These are phyloP conservation scores for Priceomyces castillae DNA, from an alignment of 805 yeast genomes.

Conservation along the genomic window DNA sequence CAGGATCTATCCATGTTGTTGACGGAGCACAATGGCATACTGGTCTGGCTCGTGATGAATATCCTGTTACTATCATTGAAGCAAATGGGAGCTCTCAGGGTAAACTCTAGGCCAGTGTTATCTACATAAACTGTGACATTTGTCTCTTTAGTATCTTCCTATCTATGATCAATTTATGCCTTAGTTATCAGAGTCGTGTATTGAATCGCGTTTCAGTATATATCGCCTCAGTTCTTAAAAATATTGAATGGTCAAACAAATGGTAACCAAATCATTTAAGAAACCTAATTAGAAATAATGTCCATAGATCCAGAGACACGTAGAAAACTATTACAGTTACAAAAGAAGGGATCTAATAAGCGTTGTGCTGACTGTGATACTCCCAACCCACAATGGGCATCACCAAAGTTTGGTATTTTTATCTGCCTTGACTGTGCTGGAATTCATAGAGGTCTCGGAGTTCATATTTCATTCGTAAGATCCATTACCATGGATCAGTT, in stretches of 20 bases:
- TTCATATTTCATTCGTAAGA: constrained; percentile 93
- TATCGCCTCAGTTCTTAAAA: neutral
- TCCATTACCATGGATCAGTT: constrained; percentile 98
- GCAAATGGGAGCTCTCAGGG: constrained; percentile 11
- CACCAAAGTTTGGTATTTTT: constrained; percentile 96
- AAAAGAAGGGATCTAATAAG: constrained; percentile 70
- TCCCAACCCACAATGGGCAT: constrained; percentile 99
- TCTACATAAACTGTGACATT: no score
- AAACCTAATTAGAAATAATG: constrained; percentile 30
- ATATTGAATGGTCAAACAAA: neutral
- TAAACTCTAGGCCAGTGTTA: constrained; percentile 11
- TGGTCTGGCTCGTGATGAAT: constrained; percentile 35
- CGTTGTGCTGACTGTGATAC: constrained; percentile 92
- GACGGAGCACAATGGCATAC: constrained; percentile 92
- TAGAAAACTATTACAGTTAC: constrained; percentile 70
- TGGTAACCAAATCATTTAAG: neutral
- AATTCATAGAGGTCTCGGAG: constrained; percentile 91
- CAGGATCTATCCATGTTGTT: constrained; percentile 78
- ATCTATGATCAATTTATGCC: neutral
- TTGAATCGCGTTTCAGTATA: neutral
- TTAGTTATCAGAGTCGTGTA: constrained; percentile 1
- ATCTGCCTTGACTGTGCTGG: constrained; percentile 99
- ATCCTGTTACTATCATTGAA: constrained; percentile 29
- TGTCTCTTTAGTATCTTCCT: neutral
- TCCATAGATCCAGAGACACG: constrained; percentile 92